Evolutionary conservation across 805 yeast species (phyloP).

Genomic region (Zygotorulaspora sp.): DNA sequence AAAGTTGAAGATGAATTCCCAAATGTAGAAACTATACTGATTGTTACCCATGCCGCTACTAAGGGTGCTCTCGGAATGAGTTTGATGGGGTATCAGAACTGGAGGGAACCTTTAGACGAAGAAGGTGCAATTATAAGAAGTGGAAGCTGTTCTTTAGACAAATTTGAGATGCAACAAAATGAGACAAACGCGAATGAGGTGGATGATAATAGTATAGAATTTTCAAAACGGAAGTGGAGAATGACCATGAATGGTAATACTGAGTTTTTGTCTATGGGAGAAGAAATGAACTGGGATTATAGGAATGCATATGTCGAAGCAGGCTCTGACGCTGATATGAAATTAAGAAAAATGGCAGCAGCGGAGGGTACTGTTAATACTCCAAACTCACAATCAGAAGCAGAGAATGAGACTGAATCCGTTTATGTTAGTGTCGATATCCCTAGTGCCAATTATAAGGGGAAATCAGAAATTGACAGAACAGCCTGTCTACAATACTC

Average conservation of each 20-base stretch:
- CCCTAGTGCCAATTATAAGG: conserved; percentile 37
- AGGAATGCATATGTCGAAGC: conserved; percentile 73
- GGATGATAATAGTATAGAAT: conserved; percentile 19
- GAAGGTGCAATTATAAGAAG: conserved; percentile 54
- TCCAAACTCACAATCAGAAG: conserved; percentile 13
- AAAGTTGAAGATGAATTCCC: conserved; percentile 56
- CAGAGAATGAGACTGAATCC: conserved; percentile 40
- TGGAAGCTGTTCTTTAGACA: conserved; percentile 82
- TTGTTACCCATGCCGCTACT: conserved; percentile 93
- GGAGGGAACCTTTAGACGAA: conserved; percentile 48
- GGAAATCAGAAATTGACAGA: conserved; percentile 33
- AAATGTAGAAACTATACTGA: conserved; percentile 53
- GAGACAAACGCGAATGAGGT: conserved; percentile 2
- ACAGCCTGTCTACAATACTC: conserved; percentile 48
- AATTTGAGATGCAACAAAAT: conserved; percentile 37
- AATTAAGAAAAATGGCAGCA: conserved; percentile 41
- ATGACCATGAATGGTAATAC: conserved; percentile 68
- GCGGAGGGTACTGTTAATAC: conserved; percentile 16
- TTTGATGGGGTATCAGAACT: conserved; percentile 48
- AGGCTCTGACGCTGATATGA: conserved; percentile 83
- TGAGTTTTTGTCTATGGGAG: conserved; percentile 67
- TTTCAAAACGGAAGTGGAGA: conserved; percentile 47
- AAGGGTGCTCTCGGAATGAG: conserved; percentile 84
- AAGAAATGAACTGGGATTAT: conserved; percentile 93
- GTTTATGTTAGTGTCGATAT: conserved; percentile 54